Base-by-base conservation (phyloP, 805 yeast genomes). In the Candida methanosorbosa region DNA sequence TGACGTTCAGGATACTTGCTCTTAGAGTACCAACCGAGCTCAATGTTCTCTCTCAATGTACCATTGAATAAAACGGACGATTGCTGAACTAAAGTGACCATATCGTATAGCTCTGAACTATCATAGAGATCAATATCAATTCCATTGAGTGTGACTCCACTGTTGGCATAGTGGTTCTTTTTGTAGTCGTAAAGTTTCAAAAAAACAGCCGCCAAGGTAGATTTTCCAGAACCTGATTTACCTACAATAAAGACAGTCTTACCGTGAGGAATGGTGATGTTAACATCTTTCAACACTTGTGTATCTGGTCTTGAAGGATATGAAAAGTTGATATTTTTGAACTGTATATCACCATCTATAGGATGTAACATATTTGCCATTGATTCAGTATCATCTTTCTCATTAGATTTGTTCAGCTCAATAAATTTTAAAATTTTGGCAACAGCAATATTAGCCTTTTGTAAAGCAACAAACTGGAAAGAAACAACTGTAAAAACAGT, bases 221-320 rank as follows among this genome's bases (percentile, higher is more conserved):
- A 90, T 54, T 92, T 92, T 0, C 98, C 98, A 0, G 88, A 78
- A 0, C 99, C 99, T 0, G 97, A 87, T 40, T 69, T 66, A 1
- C 99, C 99, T 28, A 92, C 72, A 4, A 92, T 56, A 46, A 74
- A 90, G 1, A 79, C 74, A 6, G 72, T 49, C 22, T 58, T 43
- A 1, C 70, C 66, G 1, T 71, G 54, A 1, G 62, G 54, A 24
- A 87, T 59, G 2, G 45, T 43, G 18, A 81, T 37, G n/a, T 54
- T 48, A 1, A 81, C 60, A 32, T 68, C 46, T 0, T 66, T 54
- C 13, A 92, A 50, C 0, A 74, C 75, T 2, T 58, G 56, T 1
- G 56, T 54, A 2, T 61, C 60, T 0, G 65, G 63, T 43, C 90
- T 66, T 1, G 76, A 56, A 2, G 81, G 76, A 49, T 87, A 90